Evolutionary conservation across 768 basidiomycete genomes (phyloP).

Genomic region (Suillus occidentalis): DNA sequence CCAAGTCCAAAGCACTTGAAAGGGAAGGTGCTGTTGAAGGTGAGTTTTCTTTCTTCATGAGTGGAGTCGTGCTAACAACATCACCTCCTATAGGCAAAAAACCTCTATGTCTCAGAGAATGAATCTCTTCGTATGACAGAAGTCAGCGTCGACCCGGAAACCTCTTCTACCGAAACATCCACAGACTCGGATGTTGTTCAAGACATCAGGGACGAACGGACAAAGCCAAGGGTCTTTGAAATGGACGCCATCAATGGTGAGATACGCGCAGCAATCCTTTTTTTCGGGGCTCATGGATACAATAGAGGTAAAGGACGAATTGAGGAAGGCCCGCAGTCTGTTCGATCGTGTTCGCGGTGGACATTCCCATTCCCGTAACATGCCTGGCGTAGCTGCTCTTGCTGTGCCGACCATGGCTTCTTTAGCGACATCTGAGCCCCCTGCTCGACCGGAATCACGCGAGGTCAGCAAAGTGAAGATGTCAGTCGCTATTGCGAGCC

Average conservation of each 20-base stretch:
- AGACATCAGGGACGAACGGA: conserved; percentile 26
- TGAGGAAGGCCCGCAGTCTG: conserved; percentile 40
- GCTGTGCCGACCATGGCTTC: conserved; percentile 14
- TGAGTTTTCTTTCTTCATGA: conserved; percentile 25
- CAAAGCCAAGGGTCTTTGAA: conserved; percentile 27
- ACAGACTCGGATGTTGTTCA: conserved; percentile 30
- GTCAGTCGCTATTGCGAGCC: no score
- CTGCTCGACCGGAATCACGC: conserved; percentile 15
- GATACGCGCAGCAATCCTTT: not conserved
- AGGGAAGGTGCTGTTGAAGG: conserved; percentile 82
- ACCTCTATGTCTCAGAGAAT: conserved; percentile 53
- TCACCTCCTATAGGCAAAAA: conserved; percentile 60
- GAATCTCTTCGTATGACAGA: conserved; percentile 35
- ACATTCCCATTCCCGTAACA: conserved; percentile 23
- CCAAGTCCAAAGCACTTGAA: conserved; percentile 83
- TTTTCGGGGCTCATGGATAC: conserved; percentile 4
- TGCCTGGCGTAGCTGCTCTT: conserved; percentile 17
- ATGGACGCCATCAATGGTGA: conserved; percentile 39
- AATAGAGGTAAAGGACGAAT: conserved; percentile 39
- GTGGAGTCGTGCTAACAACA: conserved; percentile 3
- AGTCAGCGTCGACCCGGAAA: conserved; percentile 38
- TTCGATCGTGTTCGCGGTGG: no score
- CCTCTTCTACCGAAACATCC: conserved; percentile 43
- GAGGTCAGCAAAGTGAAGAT: conserved; percentile 35
- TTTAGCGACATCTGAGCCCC: conserved; percentile 18